Evolutionary conservation across 75 land plant species (phyloP), one percentile per base, ranked within the genome.

Genomic region (Pinus taeda): DNA sequence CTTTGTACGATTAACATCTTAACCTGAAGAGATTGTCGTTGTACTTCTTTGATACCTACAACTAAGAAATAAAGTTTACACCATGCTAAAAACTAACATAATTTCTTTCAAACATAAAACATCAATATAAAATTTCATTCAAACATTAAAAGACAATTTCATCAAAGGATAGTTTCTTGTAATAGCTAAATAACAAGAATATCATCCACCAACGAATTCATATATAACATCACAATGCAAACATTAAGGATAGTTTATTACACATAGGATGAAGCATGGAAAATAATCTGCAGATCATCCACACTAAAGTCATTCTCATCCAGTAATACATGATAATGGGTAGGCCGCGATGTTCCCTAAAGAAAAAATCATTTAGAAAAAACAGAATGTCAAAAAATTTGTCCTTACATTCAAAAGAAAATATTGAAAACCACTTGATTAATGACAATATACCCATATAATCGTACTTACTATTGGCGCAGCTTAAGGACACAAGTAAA

Each of bases 311-410:
- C 83, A 37, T 84, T 73, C 66, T 90, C 87, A 75, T 93, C 96
- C 8, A 61, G 67, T 60, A 93, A 70, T 12, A 93, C 86, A 75
- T 92, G 92, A 36, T 93, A 93, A 79, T 93, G 96, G 0, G 92
- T 83, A 4, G 96, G 96, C 81, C 92, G 81, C 8, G 93, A 83
- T 9, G 96, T 93, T 4, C 96, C 90, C 83, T 89, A 67, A 76
- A 67, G 55, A 57, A 61, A 12, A 33, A 37, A 58, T 37, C 33
- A 75, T 21, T 59, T 36, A 57, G 13, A 2, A 39, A 59, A 71
- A 22, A 59, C 11, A 49, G 0, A 49, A 49, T 8, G 33, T 22
- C 13, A 71, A 12, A 20, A 22, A 1, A 7, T 0, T 0, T 4
- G 9, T 8, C 53, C 33, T 49, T 49, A 0, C 53, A 8, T 49